A percentile compares a stretch with the other conserved stretches of the same genome.
These are phyloP conservation scores for Ocimum tenuiflorum DNA, from an alignment of 257 asterid species.

Conservation along the genomic window DNA sequence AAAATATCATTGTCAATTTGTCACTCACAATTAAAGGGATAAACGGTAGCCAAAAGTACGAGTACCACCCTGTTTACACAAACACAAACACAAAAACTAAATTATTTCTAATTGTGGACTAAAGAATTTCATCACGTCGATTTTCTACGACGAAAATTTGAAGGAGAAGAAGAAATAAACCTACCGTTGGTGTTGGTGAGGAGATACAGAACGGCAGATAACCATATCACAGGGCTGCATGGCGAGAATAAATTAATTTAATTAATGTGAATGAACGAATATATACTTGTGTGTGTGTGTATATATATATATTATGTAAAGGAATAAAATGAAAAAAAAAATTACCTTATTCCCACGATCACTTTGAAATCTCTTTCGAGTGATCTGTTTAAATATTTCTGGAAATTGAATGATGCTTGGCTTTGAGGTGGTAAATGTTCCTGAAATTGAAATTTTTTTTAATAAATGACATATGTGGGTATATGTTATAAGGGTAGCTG, in stretches of 20 bases:
- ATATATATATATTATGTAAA: not conserved
- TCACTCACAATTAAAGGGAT: conserved; percentile 68
- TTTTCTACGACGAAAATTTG: too few relatives aligned
- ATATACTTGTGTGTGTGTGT: too few relatives aligned
- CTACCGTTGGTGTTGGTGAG: conserved; percentile 88
- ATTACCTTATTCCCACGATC: conserved; percentile 82
- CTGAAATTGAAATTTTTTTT: conserved; percentile 28
- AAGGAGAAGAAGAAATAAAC: not conserved
- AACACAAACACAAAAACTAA: not conserved
- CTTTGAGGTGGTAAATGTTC: conserved; percentile 82
- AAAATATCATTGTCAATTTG: not conserved
- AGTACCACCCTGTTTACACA: conserved; percentile 63
- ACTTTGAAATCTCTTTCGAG: conserved; percentile 81
- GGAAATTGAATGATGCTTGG: conserved; percentile 63
- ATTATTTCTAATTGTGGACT: not conserved
- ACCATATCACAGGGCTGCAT: conserved; percentile 81
- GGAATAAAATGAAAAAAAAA: not conserved
- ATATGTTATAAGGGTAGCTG: too few relatives aligned
- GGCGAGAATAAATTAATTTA: too few relatives aligned
- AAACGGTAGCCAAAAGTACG: conserved; percentile 83
- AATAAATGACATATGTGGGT: not conserved
- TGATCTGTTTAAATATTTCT: conserved; percentile 68
- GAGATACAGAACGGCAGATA: conserved; percentile 54
- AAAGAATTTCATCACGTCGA: not conserved
- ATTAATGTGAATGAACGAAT: too few relatives aligned